Evolutionary conservation across 768 basidiomycete species (phyloP).

Genomic region (Pluteus cervinus): DNA sequence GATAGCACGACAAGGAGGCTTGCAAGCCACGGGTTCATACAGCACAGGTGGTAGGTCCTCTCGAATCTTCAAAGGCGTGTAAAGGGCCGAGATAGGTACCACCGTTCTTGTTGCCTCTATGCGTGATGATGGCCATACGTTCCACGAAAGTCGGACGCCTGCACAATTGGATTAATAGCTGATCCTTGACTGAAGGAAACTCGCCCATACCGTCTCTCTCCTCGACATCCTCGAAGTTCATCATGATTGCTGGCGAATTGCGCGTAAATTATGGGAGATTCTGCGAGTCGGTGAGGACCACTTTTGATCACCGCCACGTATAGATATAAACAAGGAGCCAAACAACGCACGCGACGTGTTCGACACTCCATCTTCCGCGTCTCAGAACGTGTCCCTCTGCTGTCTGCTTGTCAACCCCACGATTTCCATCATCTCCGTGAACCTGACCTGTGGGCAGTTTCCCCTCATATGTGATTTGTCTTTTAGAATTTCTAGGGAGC

Average conservation of each 20-base stretch:
- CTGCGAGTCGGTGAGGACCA: too few species aligned
- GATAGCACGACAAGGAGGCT: slow-evolving; percentile 94
- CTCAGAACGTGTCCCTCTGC: not conserved
- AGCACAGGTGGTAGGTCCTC: slow-evolving; percentile 94
- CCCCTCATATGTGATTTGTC: too few species aligned
- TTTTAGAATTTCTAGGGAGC: too few species aligned
- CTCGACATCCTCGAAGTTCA: slow-evolving; percentile 95
- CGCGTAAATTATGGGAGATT: too few species aligned
- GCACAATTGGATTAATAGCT: slow-evolving; percentile 3
- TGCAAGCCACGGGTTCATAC: slow-evolving; percentile 98
- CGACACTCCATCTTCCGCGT: slow-evolving; percentile 2
- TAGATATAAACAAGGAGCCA: slow-evolving; percentile 22
- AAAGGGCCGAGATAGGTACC: slow-evolving; percentile 96
- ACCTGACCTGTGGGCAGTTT: too few species aligned
- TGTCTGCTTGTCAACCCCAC: too few species aligned
- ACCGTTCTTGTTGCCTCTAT: slow-evolving; percentile 98
- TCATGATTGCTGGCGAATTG: slow-evolving; percentile 37
- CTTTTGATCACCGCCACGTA: slow-evolving; percentile 26
- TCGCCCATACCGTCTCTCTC: slow-evolving; percentile 73
- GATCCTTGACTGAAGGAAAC: not conserved
- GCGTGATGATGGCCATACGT: slow-evolving; percentile 96
- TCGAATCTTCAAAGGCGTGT: slow-evolving; percentile 90
- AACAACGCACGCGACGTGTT: slow-evolving; percentile 4
- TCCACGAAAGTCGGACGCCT: slow-evolving; percentile 98
- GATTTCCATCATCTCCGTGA: too few species aligned